Evolutionary conservation across 441 rosid species (phyloP), one percentile per base, ranked within the genome.

Genomic region (Biscutella laevigata): DNA sequence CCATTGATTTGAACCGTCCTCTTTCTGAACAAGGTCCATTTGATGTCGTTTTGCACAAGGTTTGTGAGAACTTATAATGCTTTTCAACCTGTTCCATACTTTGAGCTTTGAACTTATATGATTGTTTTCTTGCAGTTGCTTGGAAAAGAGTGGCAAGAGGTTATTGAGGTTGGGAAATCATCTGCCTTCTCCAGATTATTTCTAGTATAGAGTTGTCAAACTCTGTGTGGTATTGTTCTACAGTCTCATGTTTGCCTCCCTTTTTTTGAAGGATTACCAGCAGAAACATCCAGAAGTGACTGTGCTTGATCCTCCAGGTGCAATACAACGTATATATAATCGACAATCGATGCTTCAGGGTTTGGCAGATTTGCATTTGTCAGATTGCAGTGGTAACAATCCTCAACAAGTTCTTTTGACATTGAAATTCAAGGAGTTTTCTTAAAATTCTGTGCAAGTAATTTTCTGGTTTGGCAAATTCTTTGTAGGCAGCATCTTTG

Each of bases 11-110:
- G 57, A 66, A 61, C 47, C 74, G 70, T 45, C 84, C 89, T 7
- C 74, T 90, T 48, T 68, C 83, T 44, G 96, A 84, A 67, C 96
- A 91, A 80, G 98, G 95, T 10, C 98, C 98, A 46, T 91, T 91
- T 66, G 88, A 91, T 70, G 75, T 87, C 45, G 73, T 91, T 48
- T 64, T 91, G 73, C 98, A 91, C 57, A 91, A 91, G 96, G 98
- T 91, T 68, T 58, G 84, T 64, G 25, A 20, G 40, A 34, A 22
- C 55, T 15, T 5, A 17, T 44, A 53, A 55, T 61, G 44, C 20
- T 8, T 13, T 24, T n/a, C 21, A 15, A 8, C 30, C 35, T 11
- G 25, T 12, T 10, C 2, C 11, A 24, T 35, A 17, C 14, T 45
- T 11, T 63, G 34, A 39, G 38, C 20, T 32, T 36, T 21, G 16